Conservation (phyloP, 768 basidiomycete genomes). For the Boletus tylopilopsis region DNA sequence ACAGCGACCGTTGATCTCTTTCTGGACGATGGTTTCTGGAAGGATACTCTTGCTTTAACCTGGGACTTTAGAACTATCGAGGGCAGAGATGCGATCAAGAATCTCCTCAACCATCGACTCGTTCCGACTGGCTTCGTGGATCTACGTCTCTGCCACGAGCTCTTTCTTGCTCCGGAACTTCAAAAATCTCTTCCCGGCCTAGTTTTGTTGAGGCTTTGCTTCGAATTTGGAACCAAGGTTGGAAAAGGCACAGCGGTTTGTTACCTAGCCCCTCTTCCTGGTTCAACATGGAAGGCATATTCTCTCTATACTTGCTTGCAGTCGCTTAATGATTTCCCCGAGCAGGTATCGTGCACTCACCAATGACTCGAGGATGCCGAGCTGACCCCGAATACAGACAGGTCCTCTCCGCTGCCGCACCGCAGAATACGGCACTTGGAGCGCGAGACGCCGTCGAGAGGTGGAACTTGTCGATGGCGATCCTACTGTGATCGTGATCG, state of each 20-base stretch:
- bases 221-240: constrained; percentile 49
- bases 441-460: constrained; percentile 26
- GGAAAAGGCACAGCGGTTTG: constrained; percentile 52
- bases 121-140: constrained; percentile 16
- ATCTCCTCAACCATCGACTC: constrained; percentile 37
- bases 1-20: constrained; percentile 24
- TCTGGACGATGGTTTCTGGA: constrained; percentile 40
- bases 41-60: constrained; percentile 51
- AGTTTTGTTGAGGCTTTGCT: constrained; percentile 52
- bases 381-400: neutral
- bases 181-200: constrained; percentile 49
- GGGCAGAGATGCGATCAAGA: constrained; percentile 35
- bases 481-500: constrained; percentile 59
- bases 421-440: constrained; percentile 39
- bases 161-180: constrained; percentile 30
- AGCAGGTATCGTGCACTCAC: constrained; percentile 35
- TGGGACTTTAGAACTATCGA: constrained; percentile 53
- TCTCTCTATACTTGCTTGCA: constrained; percentile 59
- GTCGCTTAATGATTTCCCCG: constrained; percentile 52
- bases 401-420: neutral
- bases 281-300: constrained; percentile 55
- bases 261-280: constrained; percentile 46
- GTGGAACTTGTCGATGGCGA: constrained; percentile 42
- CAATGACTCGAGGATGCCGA: too few relatives aligned
- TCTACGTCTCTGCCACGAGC: constrained; percentile 13